Percentiles rank a stretch among this genome's conserved stretches.
These are phyloP conservation scores for Sordariomycetes sp. DNA, from an alignment of 2,329 filamentous ascomycete species.

Conservation along the genomic window DNA sequence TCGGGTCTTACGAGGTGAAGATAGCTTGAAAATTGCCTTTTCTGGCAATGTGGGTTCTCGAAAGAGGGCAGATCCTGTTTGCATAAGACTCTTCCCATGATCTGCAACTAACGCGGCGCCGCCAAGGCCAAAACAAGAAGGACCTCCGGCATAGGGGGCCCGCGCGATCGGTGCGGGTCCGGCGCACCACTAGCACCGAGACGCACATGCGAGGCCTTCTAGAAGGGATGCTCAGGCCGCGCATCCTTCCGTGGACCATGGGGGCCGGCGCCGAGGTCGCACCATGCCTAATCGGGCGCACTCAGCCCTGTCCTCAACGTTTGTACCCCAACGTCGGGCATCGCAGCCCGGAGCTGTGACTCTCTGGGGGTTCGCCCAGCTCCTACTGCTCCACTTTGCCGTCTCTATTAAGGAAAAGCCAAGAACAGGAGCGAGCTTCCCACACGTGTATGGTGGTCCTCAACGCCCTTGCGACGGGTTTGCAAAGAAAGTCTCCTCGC, in stretches of 20 bases:
- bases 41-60: not conserved
- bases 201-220: not conserved
- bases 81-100: not conserved
- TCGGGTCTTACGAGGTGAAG: not conserved
- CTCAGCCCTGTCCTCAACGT: not conserved
- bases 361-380: not conserved
- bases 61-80: conserved; percentile 1
- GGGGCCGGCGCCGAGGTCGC: not conserved
- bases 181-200: not conserved
- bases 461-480: not conserved
- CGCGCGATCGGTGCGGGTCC: not conserved
- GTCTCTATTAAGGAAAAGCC: not conserved
- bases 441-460: not conserved
- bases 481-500: not conserved
- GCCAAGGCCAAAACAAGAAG: not conserved
- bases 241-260: not conserved
- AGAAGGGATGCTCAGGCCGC: not conserved
- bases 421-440: not conserved
- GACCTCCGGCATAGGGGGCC: not conserved
- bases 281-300: not conserved
- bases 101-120: not conserved
- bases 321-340: not conserved
- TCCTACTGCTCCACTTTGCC: not conserved
- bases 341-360: not conserved
- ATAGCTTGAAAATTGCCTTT: not conserved